Base-by-base conservation (phyloP, 2,329 filamentous ascomycete species). In the Trichoderma afroharzianum region DNA sequence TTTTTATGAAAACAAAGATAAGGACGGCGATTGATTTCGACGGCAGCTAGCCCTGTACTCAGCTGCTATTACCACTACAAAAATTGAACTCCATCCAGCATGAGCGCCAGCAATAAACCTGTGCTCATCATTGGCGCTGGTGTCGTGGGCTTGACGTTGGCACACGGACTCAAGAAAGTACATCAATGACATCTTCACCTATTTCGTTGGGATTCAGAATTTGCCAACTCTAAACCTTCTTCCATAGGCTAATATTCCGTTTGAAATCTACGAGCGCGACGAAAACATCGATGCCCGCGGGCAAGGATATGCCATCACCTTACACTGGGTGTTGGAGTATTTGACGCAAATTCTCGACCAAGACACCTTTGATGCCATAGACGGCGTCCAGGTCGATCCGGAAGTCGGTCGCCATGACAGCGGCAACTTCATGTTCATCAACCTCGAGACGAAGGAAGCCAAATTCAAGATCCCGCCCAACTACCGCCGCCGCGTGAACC, bases 221-320 rank as follows among this genome's bases (percentile, higher is more conserved):
- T 11, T 33, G 28, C 66, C 61, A n/a, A 67, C 14, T 62, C 30
- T 6, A 39, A 50, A 9, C 8, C 9, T 6, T 15, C 14, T 6
- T 11, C 3, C 26, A 1, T 39, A 80, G 79, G 76, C 77, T 59
- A 75, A 75, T 8, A 76, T 80, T 8, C 75, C 79, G 0, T 80
- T 80, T 68, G 73, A 78, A 36, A 70, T 80, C 21, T 80, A 77
- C 72, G 79, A 80, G 71, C 78, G 78, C 43, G 74, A 78, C 75
- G 74, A 74, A 24, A 73, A 77, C 61, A 73, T 78, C 68, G 75
- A 76, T 62, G 73, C 75, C 24, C 80, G 80, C 24, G 72, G 73
- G 3, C 84, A 85, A 53, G 88, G 88, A 62, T 90, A 88, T 88
- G 88, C 86, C 55, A 81, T 91, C 64, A 90, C 88, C 2, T 78